Conservation (phyloP, 495 filamentous ascomycete genomes). For the Chaetomidium leptoderma region DNA sequence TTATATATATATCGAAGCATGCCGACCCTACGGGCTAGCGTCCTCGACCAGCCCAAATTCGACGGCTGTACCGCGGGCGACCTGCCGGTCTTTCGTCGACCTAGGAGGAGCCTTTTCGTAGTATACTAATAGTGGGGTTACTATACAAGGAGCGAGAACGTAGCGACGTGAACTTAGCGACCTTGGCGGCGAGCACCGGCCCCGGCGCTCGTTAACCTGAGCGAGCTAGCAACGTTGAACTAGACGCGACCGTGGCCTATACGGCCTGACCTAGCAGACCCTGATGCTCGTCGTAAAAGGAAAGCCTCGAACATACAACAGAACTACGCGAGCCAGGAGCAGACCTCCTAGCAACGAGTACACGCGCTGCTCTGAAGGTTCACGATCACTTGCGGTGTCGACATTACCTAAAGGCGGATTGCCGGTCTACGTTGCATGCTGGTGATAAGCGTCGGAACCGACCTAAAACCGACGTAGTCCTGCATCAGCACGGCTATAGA, state of each 20-base stretch:
- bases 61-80: constrained; percentile 9
- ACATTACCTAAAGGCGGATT: constrained; percentile 8
- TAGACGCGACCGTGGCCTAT: constrained; percentile 8
- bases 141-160: constrained; percentile 4
- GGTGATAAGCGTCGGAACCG: constrained; percentile 8
- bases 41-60: background rate
- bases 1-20: constrained; percentile 7
- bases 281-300: constrained; percentile 7
- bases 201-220: constrained; percentile 10
- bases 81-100: background rate
- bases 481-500: constrained; percentile 4
- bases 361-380: constrained; percentile 10
- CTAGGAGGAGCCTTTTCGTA: constrained; percentile 3
- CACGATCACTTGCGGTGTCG: constrained; percentile 6
- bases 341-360: constrained; percentile 5
- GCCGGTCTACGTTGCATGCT: constrained; percentile 4
- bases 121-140: constrained; percentile 2
- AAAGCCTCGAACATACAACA: constrained; percentile 6
- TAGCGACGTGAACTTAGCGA: constrained; percentile 8
- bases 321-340: constrained; percentile 7
- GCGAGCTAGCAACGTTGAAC: constrained; percentile 7
- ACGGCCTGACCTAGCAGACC: constrained; percentile 7
- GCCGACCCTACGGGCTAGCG: constrained; percentile 6
- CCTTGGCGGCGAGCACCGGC: constrained; percentile 8
- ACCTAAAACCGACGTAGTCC: constrained; percentile 1